A percentile compares a stretch with the other conserved stretches of the same genome.
Evolutionary conservation across 352 stramenopile genomes (phyloP).

Genomic region (Thraustochytrium striatum): DNA sequence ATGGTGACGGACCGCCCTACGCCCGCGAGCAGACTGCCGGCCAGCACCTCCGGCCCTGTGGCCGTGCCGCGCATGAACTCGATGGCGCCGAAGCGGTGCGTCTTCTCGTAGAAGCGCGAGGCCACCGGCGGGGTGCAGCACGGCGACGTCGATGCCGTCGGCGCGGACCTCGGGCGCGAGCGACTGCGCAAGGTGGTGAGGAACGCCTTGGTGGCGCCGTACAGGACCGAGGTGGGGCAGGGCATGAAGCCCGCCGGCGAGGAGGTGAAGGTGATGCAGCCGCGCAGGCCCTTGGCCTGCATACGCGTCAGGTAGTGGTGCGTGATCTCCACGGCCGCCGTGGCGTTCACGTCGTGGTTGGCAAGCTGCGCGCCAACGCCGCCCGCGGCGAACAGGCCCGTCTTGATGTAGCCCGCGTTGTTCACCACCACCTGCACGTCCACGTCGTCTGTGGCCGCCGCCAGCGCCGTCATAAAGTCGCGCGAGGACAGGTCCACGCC

Average conservation of each 20-base stretch:
- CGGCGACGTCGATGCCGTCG: constrained; percentile 78
- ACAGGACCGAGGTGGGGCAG: constrained; percentile 77
- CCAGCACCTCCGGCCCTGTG: constrained; percentile 47
- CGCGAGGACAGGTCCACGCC: constrained; percentile 60
- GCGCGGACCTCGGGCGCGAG: constrained; percentile 67
- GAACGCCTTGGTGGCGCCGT: constrained; percentile 78
- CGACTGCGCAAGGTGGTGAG: constrained; percentile 67
- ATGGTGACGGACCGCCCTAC: constrained; percentile 50
- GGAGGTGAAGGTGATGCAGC: constrained; percentile 81
- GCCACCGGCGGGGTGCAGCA: constrained; percentile 77
- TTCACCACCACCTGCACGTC: constrained; percentile 75
- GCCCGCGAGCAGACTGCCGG: constrained; percentile 33
- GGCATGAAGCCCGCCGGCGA: constrained; percentile 77
- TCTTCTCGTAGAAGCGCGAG: constrained; percentile 79
- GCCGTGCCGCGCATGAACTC: constrained; percentile 52
- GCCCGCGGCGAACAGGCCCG: constrained; percentile 77
- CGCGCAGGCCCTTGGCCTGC: constrained; percentile 56
- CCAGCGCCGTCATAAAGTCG: constrained; percentile 54
- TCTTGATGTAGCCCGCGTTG: constrained; percentile 85
- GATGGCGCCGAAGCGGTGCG: constrained; percentile 49
- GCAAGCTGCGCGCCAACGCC: constrained; percentile 67
- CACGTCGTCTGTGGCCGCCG: constrained; percentile 70
- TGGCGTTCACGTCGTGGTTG: constrained; percentile 78
- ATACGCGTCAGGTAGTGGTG: constrained; percentile 71
- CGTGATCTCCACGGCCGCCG: constrained; percentile 66